Conservation (phyloP, 2,329 filamentous ascomycete genomes). For the Rhynchosporium graminicola region DNA sequence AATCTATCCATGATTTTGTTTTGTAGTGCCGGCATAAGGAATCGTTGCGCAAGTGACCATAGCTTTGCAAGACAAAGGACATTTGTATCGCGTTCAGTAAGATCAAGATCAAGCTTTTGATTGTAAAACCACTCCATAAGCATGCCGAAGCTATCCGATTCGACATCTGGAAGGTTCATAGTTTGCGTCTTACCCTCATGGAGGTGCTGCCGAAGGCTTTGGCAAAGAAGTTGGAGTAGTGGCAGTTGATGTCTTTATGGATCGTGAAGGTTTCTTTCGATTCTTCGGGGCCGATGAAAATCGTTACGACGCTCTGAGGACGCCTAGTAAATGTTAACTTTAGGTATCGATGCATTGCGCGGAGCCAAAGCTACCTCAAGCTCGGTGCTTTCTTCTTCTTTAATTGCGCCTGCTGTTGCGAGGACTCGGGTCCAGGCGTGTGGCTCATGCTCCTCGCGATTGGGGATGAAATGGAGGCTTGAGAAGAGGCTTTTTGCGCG, state of each 20-base stretch:
- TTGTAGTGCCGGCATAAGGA: constrained; percentile 1
- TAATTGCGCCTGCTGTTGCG: neutral
- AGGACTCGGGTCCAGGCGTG: neutral
- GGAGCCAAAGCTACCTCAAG: neutral
- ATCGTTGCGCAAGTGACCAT: constrained; percentile 10
- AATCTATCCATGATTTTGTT: constrained; percentile 15
- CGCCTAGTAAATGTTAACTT: neutral
- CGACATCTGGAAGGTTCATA: constrained; percentile 16
- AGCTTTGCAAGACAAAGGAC: constrained; percentile 1
- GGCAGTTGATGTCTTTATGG: constrained; percentile 21
- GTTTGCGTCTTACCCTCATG: constrained; percentile 13
- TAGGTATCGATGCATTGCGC: too few species aligned
- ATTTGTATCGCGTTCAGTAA: neutral
- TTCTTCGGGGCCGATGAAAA: neutral
- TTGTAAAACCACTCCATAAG: constrained; percentile 21
- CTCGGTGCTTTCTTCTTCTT: constrained; percentile 9
- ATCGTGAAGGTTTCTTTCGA: constrained; percentile 13
- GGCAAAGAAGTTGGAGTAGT: constrained; percentile 20
- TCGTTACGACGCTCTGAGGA: constrained; percentile 3
- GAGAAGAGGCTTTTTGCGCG: neutral
- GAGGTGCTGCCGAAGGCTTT: constrained; percentile 18
- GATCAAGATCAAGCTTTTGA: neutral
- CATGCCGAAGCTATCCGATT: constrained; percentile 4
- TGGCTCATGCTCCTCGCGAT: neutral
- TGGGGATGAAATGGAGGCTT: neutral